phyloP scores from a whole-genome alignment of 2,329 filamentous ascomycete species.

The Aureobasidium sp. region DNA sequence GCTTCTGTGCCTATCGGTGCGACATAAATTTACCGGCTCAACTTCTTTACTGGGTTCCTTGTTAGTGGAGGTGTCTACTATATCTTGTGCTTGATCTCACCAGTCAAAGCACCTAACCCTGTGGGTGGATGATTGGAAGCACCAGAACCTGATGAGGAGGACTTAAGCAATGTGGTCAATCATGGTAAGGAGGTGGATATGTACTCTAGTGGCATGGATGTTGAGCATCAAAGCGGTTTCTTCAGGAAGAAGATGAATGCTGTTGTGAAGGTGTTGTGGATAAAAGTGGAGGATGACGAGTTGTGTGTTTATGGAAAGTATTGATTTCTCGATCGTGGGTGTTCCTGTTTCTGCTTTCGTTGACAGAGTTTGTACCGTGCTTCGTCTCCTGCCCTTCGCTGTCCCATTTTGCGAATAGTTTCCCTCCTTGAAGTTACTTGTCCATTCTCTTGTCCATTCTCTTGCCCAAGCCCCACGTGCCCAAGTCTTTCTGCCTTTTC shows the following conservation, averaged over 20 bases:
- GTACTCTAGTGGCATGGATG: slow-evolving; percentile 16
- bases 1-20: slow-evolving; percentile 65
- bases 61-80: slow-evolving; percentile 63
- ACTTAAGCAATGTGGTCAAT: slow-evolving; percentile 13
- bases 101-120: slow-evolving; percentile 56
- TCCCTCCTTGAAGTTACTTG: too few species aligned
- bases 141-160: slow-evolving; percentile 41
- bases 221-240: slow-evolving; percentile 6
- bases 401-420: too few species aligned
- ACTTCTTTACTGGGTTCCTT: slow-evolving; percentile 81
- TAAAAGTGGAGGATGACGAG: neutral
- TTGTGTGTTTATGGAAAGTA: neutral
- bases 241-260: slow-evolving; percentile 12
- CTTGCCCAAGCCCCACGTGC: too few species aligned
- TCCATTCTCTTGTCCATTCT: too few species aligned
- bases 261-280: neutral
- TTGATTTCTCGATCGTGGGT: too few species aligned
- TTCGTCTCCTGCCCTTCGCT: too few species aligned
- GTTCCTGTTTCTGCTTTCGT: neutral
- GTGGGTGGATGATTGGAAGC: slow-evolving; percentile 74
- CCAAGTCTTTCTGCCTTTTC: too few species aligned
- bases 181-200: neutral
- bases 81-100: slow-evolving; percentile 57
- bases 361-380: too few species aligned
- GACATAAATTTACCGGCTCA: slow-evolving; percentile 79